Conservation (phyloP, 192 early-diverging fungal genomes). For the Geranomyces michiganensis region DNA sequence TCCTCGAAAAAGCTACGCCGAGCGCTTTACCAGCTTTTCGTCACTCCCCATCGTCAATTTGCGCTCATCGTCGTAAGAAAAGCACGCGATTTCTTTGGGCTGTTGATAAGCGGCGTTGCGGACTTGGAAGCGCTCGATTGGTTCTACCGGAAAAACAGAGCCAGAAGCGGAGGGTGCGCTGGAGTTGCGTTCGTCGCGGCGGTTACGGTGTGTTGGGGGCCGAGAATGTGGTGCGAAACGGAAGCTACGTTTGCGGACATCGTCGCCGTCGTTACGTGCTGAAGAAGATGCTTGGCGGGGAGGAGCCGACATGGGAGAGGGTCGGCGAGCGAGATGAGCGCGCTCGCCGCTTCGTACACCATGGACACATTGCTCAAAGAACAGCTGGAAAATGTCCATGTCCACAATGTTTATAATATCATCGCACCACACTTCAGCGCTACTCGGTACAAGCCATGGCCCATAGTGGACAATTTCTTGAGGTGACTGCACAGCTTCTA, state of each 20-base stretch:
- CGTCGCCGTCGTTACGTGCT: no score
- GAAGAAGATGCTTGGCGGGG: no score
- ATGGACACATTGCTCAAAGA: not conserved
- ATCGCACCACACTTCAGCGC: conserved; percentile 93
- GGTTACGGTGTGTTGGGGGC: no score
- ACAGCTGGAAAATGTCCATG: conserved; percentile 71
- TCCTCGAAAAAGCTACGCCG: not conserved
- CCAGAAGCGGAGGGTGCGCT: no score
- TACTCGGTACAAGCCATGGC: conserved; percentile 99
- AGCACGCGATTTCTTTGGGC: conserved; percentile 46
- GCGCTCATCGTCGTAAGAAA: conserved; percentile 40
- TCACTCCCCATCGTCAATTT: conserved; percentile 22
- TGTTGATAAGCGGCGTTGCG: conserved; percentile 37
- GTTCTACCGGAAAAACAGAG: conserved; percentile 9
- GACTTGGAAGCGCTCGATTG: conserved; percentile 24
- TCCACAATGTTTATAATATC: conserved; percentile 88
- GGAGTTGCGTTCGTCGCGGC: no score
- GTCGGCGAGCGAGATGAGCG: no score
- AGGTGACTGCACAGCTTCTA: conserved; percentile 17
- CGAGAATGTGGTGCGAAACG: no score
- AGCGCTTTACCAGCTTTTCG: conserved; percentile 28
- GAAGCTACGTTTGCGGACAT: no score
- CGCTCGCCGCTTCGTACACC: not conserved
- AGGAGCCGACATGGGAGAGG: no score
- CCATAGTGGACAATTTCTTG: conserved; percentile 88